These are phyloP conservation scores for Niebla homalea DNA, from an alignment of 495 filamentous ascomycete species.

Conservation along the genomic window DNA sequence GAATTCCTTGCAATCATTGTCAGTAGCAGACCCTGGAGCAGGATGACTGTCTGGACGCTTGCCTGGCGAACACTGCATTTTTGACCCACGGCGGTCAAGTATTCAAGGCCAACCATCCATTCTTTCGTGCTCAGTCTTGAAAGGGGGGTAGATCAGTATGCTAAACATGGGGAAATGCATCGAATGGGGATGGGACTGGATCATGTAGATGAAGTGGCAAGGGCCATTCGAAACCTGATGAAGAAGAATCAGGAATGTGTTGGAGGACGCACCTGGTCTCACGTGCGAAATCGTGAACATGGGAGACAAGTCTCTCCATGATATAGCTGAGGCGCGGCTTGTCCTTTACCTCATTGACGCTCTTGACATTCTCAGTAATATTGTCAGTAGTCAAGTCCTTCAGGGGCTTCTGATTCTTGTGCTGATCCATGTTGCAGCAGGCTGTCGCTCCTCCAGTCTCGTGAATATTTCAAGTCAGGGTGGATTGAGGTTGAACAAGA, in stretches of 20 bases:
- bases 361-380: slow-evolving; percentile 65
- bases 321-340: slow-evolving; percentile 58
- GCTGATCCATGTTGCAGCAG: slow-evolving; percentile 34
- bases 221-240: no score
- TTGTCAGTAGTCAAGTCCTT: slow-evolving; percentile 70
- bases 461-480: no score
- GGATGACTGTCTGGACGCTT: slow-evolving; percentile 10
- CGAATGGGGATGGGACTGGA: no score
- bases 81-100: slow-evolving; percentile 61
- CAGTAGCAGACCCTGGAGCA: not conserved
- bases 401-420: slow-evolving; percentile 40
- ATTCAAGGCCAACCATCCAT: slow-evolving; percentile 63
- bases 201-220: no score
- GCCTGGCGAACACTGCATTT: slow-evolving; percentile 60
- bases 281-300: slow-evolving; percentile 73
- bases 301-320: slow-evolving; percentile 58
- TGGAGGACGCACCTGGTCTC: slow-evolving; percentile 36
- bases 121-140: slow-evolving; percentile 56
- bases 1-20: slow-evolving; percentile 52
- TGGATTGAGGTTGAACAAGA: no score
- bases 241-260: no score
- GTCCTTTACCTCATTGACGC: slow-evolving; percentile 57
- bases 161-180: no score
- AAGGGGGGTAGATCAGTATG: no score
- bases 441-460: not conserved